These are phyloP conservation scores for Wickerhamomyces xylosicus DNA, from an alignment of 805 yeast species.

Conservation along the genomic window DNA sequence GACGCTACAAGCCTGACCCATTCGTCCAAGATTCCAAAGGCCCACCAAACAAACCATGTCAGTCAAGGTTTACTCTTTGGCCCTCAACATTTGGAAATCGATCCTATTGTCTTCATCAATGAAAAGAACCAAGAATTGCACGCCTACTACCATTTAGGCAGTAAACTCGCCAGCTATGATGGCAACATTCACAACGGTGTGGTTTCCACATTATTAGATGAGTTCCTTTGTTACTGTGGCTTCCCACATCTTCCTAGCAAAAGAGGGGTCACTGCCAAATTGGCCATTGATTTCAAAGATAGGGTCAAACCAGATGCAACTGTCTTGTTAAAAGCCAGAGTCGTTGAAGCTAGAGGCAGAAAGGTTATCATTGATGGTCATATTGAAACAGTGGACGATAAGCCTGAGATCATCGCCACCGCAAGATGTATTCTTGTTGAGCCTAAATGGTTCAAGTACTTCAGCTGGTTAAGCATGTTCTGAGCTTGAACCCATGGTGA, in stretches of 20 bases:
- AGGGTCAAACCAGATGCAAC: slow-evolving; percentile 45
- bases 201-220: slow-evolving; percentile 71
- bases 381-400: slow-evolving; percentile 38
- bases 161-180: slow-evolving; percentile 51
- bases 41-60: slow-evolving; percentile 54
- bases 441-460: slow-evolving; percentile 78
- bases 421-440: slow-evolving; percentile 71
- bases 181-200: slow-evolving; percentile 79
- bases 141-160: slow-evolving; percentile 66
- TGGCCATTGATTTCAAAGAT: slow-evolving; percentile 48
- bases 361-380: slow-evolving; percentile 72
- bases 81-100: slow-evolving; percentile 56
- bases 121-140: slow-evolving; percentile 39
- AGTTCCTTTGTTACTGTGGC: slow-evolving; percentile 77
- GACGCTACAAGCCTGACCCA: slow-evolving; percentile 21
- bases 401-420: slow-evolving; percentile 37
- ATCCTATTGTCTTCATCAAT: slow-evolving; percentile 59
- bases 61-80: slow-evolving; percentile 67
- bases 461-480: slow-evolving; percentile 41
- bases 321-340: slow-evolving; percentile 58
- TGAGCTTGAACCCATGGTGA: too few relatives aligned
- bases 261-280: slow-evolving; percentile 82
- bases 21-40: slow-evolving; percentile 41
- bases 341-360: slow-evolving; percentile 60
- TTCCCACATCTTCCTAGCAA: slow-evolving; percentile 70